Base-by-base conservation (phyloP, 169 alveolate species). In the Plasmodium berghei region DNA sequence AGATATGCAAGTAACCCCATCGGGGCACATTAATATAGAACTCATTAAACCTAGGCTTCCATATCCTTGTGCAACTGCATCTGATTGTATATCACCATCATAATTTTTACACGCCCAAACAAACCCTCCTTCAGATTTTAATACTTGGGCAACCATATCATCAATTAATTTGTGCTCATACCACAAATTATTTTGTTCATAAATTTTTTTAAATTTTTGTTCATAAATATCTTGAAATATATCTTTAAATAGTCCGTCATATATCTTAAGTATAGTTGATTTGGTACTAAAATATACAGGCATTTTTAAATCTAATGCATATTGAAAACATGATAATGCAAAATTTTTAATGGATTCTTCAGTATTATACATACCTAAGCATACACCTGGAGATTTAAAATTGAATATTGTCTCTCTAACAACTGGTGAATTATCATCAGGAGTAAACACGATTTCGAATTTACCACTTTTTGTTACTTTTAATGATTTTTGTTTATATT, bases 101-200 rank as follows among this genome's bases (percentile, higher is more conserved):
- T 98, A 98, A 94, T 98, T 98, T 94, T 98, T 98, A 94, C 99
- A 97, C n/a, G 99, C 99, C 99, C 99, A 98, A 40, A 98, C 98
- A 92, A 97, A 98, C 45, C 99, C 99, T 26, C 99, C 99, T 16
- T 93, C 94, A 14, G 97, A 89, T 94, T 97, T 97, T 59, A 97
- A 87, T 49, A 97, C 96, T 73, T 94, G 96, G 52, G 99, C 99
- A 22, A 98, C 99, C 99, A 98, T 98, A 83, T 98, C 99, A 89
- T 98, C 99, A 62, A 98, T 98, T 34, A 97, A 96, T 89, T 99
- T 96, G 93, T 97, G 99, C 92, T 97, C 99, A 90, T 97, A 96
- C 93, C 94, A 93, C 22, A 97, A 71, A 55, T 97, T 97, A 74
- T 92, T 86, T 61, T 93, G 95, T 83, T 96, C 97, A 87, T 97